Conservation (phyloP, 352 stramenopile species). For the Phytophthora syringae region DNA sequence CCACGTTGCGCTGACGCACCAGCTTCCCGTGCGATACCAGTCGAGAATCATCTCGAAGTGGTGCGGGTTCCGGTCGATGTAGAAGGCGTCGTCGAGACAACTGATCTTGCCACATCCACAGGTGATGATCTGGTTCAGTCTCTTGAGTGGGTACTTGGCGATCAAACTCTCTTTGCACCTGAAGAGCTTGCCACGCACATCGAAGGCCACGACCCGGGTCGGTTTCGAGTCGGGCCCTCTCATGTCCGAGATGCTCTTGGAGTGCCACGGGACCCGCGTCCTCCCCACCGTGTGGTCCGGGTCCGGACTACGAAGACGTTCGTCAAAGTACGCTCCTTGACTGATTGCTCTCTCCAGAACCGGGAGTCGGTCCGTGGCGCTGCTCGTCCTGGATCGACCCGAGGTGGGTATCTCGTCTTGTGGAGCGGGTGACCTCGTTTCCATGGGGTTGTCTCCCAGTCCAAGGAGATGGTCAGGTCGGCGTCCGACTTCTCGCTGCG, state of each 20-base stretch:
- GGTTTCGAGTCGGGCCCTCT: conserved; percentile 11
- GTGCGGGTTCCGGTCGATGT: conserved; percentile 75
- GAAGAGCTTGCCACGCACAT: conserved; percentile 75
- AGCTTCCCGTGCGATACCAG: conserved; percentile 75
- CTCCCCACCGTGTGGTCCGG: conserved; percentile 29
- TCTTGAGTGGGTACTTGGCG: conserved; percentile 62
- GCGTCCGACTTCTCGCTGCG: conserved; percentile 24
- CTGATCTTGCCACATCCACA: conserved; percentile 58
- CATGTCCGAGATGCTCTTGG: conserved; percentile 34
- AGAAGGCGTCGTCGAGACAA: conserved; percentile 58
- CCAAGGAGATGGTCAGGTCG: conserved; percentile 16
- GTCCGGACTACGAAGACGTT: conserved; percentile 22
- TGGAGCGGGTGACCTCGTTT: too few species aligned
- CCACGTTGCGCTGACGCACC: conserved; percentile 45
- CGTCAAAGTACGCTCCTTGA: conserved; percentile 24
- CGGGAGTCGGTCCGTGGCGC: conserved; percentile 4
- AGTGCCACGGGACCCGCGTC: conserved; percentile 38
- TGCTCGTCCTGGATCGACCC: conserved; percentile 2
- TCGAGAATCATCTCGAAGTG: conserved; percentile 80
- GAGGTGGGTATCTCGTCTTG: background rate
- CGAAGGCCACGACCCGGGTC: conserved; percentile 47
- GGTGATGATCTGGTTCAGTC: conserved; percentile 63
- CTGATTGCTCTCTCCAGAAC: conserved; percentile 18
- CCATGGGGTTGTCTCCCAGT: conserved; percentile 1
- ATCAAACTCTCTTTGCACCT: conserved; percentile 72